Evolutionary conservation across 768 basidiomycete genomes (phyloP).

Genomic region (Lactifluus volemus): DNA sequence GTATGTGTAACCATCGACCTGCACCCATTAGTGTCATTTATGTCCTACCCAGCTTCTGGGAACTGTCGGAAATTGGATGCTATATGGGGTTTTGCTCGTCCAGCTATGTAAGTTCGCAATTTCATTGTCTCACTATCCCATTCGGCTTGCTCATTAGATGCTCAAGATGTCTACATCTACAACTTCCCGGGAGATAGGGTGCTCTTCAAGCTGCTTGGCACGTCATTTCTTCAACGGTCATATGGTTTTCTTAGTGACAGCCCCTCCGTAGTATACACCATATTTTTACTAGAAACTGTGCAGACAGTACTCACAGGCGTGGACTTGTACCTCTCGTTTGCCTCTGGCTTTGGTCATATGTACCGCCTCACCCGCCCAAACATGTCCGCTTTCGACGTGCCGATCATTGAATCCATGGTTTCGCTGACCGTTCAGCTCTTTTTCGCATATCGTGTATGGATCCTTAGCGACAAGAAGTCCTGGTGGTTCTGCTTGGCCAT

Average conservation of each 20-base stretch:
- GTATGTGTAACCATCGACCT: not conserved
- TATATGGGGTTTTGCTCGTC: conserved; percentile 5
- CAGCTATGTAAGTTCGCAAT: not conserved
- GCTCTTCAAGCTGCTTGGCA: not conserved
- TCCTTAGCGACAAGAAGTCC: not conserved
- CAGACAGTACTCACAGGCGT: not conserved
- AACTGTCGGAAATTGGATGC: not conserved
- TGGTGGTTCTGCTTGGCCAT: not conserved
- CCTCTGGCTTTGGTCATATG: conserved; percentile 7
- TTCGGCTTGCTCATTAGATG: not conserved
- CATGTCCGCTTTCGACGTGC: not conserved
- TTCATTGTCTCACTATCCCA: not conserved
- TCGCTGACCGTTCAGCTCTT: conserved; percentile 1
- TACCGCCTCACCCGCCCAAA: not conserved
- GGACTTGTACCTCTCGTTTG: conserved; percentile 7
- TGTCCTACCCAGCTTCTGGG: not conserved
- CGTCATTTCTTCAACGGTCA: not conserved
- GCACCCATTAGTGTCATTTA: not conserved
- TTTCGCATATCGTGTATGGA: conserved; percentile 9
- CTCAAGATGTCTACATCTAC: conserved; percentile 5
- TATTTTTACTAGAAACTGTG: not conserved
- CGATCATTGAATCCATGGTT: not conserved
- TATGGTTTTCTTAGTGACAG: not conserved
- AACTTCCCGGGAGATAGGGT: not conserved
- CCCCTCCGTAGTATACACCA: not conserved